phyloP scores from a whole-genome alignment of 345 rosid species.

The Syzygium jambos region DNA sequence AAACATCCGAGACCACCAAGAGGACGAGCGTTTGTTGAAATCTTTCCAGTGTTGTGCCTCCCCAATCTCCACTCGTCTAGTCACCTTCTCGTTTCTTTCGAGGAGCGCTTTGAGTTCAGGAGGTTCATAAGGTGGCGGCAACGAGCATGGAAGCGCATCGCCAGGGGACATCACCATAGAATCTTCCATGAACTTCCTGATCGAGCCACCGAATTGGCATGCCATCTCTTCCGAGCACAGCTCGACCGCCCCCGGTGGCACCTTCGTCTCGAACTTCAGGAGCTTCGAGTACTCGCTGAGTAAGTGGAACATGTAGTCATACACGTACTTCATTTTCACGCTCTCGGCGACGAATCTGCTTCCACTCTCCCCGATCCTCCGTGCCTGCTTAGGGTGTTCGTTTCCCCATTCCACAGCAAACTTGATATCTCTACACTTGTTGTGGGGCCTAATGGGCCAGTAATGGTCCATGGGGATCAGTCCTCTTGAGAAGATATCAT shows the following conservation, averaged over 20 bases:
- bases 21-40: slow-evolving; percentile 9
- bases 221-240: slow-evolving; percentile 56
- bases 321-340: slow-evolving; percentile 50
- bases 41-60: slow-evolving; percentile 31
- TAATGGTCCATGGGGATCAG: slow-evolving; percentile 52
- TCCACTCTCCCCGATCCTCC: slow-evolving; percentile 46
- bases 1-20: background rate
- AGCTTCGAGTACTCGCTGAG: slow-evolving; percentile 53
- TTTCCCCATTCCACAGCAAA: slow-evolving; percentile 79
- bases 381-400: slow-evolving; percentile 45
- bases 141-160: slow-evolving; percentile 36
- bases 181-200: slow-evolving; percentile 45
- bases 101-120: slow-evolving; percentile 16
- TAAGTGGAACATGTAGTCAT: slow-evolving; percentile 77
- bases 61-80: slow-evolving; percentile 21
- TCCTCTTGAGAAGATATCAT: slow-evolving; percentile 35
- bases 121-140: slow-evolving; percentile 61
- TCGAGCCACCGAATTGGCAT: slow-evolving; percentile 30
- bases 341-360: slow-evolving; percentile 37
- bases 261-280: slow-evolving; percentile 39
- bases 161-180: slow-evolving; percentile 57
- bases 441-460: slow-evolving; percentile 55
- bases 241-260: slow-evolving; percentile 31
- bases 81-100: slow-evolving; percentile 14
- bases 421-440: slow-evolving; percentile 61